These are phyloP conservation scores for Tuber microsphaerosporum DNA, from an alignment of 495 filamentous ascomycete species.

Conservation along the genomic window DNA sequence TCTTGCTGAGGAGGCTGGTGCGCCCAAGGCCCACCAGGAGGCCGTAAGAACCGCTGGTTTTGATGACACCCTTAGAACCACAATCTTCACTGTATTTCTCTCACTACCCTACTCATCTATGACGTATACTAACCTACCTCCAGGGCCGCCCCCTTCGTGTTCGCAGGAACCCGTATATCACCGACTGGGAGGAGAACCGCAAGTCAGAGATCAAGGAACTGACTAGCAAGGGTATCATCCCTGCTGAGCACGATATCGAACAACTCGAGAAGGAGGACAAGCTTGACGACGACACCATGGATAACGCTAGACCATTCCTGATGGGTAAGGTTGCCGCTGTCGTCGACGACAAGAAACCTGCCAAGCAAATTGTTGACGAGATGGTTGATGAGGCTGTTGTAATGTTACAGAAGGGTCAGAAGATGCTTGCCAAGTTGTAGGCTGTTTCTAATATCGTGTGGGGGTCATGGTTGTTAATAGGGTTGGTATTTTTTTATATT, in stretches of 20 bases:
- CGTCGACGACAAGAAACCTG: slow-evolving; percentile 83
- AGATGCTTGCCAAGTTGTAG: slow-evolving; percentile 55
- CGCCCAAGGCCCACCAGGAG: slow-evolving; percentile 91
- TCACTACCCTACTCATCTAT: background rate
- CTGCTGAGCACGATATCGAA: slow-evolving; percentile 91
- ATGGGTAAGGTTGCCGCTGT: slow-evolving; percentile 97
- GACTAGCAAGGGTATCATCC: slow-evolving; percentile 78
- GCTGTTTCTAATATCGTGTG: background rate
- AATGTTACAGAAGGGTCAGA: slow-evolving; percentile 58
- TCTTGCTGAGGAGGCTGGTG: slow-evolving; percentile 85
- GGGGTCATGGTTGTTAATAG: background rate
- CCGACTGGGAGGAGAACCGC: slow-evolving; percentile 93
- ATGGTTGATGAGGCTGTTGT: slow-evolving; percentile 75
- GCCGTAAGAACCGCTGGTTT: slow-evolving; percentile 85
- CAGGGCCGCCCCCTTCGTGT: slow-evolving; percentile 86
- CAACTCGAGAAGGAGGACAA: slow-evolving; percentile 54
- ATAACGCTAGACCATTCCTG: slow-evolving; percentile 81
- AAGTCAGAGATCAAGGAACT: slow-evolving; percentile 81
- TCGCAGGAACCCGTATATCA: slow-evolving; percentile 83
- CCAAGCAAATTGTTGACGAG: slow-evolving; percentile 91
- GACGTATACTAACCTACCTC: slow-evolving; percentile 5
- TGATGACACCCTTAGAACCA: slow-evolving; percentile 89
- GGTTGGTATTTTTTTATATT: background rate
- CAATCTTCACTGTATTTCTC: slow-evolving; percentile 78
- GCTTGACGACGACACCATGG: slow-evolving; percentile 66